Conservation (phyloP, 352 stramenopile genomes). For the Phytophthora crassamura region DNA sequence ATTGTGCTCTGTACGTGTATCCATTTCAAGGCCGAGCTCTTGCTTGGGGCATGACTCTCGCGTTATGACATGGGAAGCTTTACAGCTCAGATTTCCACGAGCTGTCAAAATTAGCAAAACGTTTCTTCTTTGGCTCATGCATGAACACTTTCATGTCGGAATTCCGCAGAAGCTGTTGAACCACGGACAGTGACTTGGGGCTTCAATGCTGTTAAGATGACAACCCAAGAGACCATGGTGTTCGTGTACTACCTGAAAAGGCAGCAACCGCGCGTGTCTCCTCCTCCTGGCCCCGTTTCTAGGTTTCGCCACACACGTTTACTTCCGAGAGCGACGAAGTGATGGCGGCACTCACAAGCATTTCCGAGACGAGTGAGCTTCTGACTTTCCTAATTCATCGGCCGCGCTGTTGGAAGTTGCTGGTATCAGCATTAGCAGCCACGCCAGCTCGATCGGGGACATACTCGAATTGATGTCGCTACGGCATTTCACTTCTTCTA, state of each 20-base stretch:
- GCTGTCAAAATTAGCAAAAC: too few species aligned
- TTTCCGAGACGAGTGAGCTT: constrained; percentile 34
- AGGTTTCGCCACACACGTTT: constrained; percentile 25
- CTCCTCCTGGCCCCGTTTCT: constrained; percentile 23
- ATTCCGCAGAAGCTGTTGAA: too few species aligned
- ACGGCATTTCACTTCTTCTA: constrained; percentile 24
- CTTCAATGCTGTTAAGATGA: background rate
- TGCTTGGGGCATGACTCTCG: too few species aligned
- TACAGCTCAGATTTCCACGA: too few species aligned
- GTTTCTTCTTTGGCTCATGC: too few species aligned
- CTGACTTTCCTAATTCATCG: constrained; percentile 42
- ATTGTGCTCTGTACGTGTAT: too few species aligned
- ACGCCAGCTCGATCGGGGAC: constrained; percentile 3
- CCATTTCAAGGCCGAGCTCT: too few species aligned
- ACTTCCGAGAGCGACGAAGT: constrained; percentile 15
- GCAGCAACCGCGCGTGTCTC: constrained; percentile 28
- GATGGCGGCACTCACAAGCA: constrained; percentile 33
- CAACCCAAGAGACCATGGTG: constrained; percentile 23
- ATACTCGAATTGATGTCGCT: constrained; percentile 16
- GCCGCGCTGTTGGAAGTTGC: constrained; percentile 7
- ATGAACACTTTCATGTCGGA: too few species aligned
- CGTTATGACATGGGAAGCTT: too few species aligned
- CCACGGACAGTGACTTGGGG: too few species aligned
- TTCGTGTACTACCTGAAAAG: constrained; percentile 35
- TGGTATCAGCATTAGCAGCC: background rate